These are phyloP conservation scores for Hypoxylon intermedium DNA, from an alignment of 495 filamentous ascomycete species.

Conservation along the genomic window DNA sequence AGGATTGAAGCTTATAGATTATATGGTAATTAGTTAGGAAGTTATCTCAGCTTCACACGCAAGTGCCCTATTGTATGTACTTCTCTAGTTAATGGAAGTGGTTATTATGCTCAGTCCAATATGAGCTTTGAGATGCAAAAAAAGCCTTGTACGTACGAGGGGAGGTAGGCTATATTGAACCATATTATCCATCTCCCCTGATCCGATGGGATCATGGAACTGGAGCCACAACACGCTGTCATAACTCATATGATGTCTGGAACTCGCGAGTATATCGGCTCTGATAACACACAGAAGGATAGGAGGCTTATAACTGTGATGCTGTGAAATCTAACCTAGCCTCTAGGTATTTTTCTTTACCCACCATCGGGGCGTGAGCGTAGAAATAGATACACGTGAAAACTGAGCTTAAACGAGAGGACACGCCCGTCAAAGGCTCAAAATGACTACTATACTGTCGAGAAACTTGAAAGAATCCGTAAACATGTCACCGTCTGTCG, in stretches of 20 bases:
- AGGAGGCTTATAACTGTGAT: neutral
- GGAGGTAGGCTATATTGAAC: neutral
- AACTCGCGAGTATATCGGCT: too few species aligned
- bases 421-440: neutral
- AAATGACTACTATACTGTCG: conserved; percentile 18
- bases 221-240: conserved; percentile 15
- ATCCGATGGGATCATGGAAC: neutral
- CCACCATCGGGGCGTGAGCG: conserved; percentile 21
- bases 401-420: neutral
- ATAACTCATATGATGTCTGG: too few species aligned
- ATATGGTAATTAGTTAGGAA: too few species aligned
- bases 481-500: conserved; percentile 4
- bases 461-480: conserved; percentile 30
- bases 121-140: too few species aligned
- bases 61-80: too few species aligned
- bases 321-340: too few species aligned
- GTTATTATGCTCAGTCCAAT: too few species aligned
- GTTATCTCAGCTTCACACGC: too few species aligned
- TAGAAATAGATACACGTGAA: conserved; percentile 7
- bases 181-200: neutral
- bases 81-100: too few species aligned
- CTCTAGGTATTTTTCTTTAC: conserved; percentile 25
- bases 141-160: too few species aligned
- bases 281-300: conserved; percentile 2
- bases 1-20: too few species aligned